phyloP scores from a whole-genome alignment of 2,329 filamentous ascomycete genomes.

The Microdochium trichocladiopsis region DNA sequence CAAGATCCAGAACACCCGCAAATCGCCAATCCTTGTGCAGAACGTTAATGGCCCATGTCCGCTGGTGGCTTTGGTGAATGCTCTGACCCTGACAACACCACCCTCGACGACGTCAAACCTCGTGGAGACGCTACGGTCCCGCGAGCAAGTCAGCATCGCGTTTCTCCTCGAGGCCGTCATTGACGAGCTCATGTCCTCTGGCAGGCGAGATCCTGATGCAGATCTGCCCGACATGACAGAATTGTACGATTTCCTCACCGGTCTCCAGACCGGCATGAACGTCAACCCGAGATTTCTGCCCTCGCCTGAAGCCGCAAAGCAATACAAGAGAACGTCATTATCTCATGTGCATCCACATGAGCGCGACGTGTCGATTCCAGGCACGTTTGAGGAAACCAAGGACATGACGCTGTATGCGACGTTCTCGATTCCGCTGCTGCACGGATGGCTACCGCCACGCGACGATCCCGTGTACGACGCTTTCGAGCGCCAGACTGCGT shows the following conservation, averaged over 20 bases:
- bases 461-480: conserved; percentile 62
- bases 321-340: conserved; percentile 44
- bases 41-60: conserved; percentile 95
- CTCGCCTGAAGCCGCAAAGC: conserved; percentile 34
- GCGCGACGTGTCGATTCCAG: conserved; percentile 44
- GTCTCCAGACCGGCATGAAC: conserved; percentile 94
- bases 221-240: conserved; percentile 80
- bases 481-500: conserved; percentile 67
- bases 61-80: conserved; percentile 86
- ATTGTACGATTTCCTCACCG: conserved; percentile 79
- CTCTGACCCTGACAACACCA: conserved; percentile 76
- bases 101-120: conserved; percentile 61
- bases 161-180: conserved; percentile 84
- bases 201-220: conserved; percentile 54
- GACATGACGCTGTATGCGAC: conserved; percentile 91
- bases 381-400: conserved; percentile 77
- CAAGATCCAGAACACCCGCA: conserved; percentile 53
- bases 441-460: conserved; percentile 80
- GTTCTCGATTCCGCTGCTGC: conserved; percentile 81
- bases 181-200: conserved; percentile 81
- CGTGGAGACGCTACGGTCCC: conserved; percentile 66
- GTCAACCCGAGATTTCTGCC: conserved; percentile 87
- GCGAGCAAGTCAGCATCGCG: conserved; percentile 83
- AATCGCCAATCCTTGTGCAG: conserved; percentile 85
- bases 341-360: conserved; percentile 44